Evolutionary conservation across 2,329 filamentous ascomycete species (phyloP), one percentile per base, ranked within the genome.

Genomic region (Penicillium concentricum): DNA sequence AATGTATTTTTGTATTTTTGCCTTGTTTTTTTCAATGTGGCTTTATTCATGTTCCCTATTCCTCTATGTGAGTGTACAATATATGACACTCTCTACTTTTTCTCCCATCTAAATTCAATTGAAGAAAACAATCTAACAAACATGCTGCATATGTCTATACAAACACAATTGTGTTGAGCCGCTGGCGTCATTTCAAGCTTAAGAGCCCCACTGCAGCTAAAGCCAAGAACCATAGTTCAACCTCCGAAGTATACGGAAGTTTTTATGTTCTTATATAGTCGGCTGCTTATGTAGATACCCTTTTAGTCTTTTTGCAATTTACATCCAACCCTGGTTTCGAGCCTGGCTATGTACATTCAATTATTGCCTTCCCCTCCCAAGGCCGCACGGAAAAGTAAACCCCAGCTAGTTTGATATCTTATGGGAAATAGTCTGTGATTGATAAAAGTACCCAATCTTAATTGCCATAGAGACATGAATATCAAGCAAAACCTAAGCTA

Each of bases 191-290:
- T 60, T 34, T 8, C 30, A 47, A 47, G 30, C 9, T n/a, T 35
- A 42, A 42, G 32, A 22, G 59, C 56, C 59, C 61, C 61, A 62
- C 61, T 46, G 15, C 30, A 49, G 56, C 48, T 22, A 16, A 18
- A 45, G n/a, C 47, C 51, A 45, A 46, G 47, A 54, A 56, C 51
- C 56, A 61, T 61, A 59, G 52, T 59, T 54, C 53, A 56, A 43
- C 45, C 24, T 42, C 54, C 39, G 16, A 24, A 35, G 28, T 45
- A 32, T 32, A 28, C 28, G 43, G 28, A 13, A 15, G 12, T 32
- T 13, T 7, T 5, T 32, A 15, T 32, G 12, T 32, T 32, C 15
- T 15, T 32, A 5, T 32, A 32, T 32, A 32, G 4, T 5, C 30
- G 12, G 30, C 30, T 4, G 12, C 30, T 32, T 32, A 32, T 32